These are phyloP conservation scores for Cytospora schulzeri DNA, from an alignment of 2,329 filamentous ascomycete genomes.

Conservation along the genomic window DNA sequence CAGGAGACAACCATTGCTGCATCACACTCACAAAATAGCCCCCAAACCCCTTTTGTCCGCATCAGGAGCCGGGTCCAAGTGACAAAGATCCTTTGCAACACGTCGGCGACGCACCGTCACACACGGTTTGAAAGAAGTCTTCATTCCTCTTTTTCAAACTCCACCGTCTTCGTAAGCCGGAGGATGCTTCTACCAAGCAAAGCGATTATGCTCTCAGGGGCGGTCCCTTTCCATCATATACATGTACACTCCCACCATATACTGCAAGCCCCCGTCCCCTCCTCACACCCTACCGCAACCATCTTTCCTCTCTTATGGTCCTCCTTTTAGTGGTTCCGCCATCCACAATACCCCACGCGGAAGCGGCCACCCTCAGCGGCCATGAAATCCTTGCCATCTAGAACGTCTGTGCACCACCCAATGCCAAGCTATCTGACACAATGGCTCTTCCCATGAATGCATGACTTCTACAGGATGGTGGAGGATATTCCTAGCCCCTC, in stretches of 20 bases:
- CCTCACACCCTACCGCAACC: not conserved
- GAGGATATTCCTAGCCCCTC: constrained; percentile 1
- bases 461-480: not conserved
- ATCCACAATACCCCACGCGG: not conserved
- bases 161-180: not conserved
- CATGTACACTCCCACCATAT: constrained; percentile 1
- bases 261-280: not conserved
- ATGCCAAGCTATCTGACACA: not conserved
- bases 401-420: not conserved
- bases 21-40: not conserved
- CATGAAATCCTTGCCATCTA: not conserved
- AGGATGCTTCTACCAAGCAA: constrained; percentile 11
- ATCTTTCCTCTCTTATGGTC: not conserved
- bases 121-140: not conserved
- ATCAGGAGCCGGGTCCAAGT: no score
- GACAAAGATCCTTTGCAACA: not conserved
- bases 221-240: constrained; percentile 1
- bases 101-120: not conserved
- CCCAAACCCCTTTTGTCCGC: no score
- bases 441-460: not conserved
- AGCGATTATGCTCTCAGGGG: not conserved
- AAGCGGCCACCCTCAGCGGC: not conserved
- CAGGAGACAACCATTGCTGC: not conserved
- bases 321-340: no score
- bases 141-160: not conserved